These are phyloP conservation scores for Aspergillus proliferans DNA, from an alignment of 2,329 filamentous ascomycete species.

Conservation along the genomic window DNA sequence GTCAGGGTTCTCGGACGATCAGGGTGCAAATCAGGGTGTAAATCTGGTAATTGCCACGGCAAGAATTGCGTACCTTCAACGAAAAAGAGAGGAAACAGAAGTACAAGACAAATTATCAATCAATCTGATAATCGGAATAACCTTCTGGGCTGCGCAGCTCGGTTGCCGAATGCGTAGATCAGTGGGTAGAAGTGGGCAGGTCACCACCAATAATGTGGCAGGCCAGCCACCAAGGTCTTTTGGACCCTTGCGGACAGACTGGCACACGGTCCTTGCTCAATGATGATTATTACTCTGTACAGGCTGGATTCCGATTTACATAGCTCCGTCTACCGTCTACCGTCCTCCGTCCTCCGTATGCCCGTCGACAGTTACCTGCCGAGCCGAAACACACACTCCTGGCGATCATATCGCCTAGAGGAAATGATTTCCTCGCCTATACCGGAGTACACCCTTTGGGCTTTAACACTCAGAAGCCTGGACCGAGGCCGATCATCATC, in stretches of 20 bases:
- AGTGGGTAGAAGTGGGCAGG: neutral
- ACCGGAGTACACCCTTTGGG: neutral
- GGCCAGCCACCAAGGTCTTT: neutral
- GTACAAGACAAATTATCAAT: neutral
- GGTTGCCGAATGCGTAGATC: neutral
- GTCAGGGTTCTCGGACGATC: slow-evolving; percentile 2
- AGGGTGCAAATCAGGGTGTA: neutral
- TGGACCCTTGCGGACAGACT: neutral
- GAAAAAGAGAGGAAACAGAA: neutral
- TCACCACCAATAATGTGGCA: neutral
- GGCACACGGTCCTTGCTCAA: neutral
- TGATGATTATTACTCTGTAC: neutral
- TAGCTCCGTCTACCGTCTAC: neutral
- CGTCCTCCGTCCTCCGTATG: neutral
- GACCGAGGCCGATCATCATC: neutral
- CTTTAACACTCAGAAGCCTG: neutral
- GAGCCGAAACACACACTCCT: slow-evolving; percentile 1
- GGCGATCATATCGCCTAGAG: slow-evolving; percentile 1
- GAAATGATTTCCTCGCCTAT: slow-evolving; percentile 4
- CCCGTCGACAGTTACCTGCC: neutral
- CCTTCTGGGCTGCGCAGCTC: neutral
- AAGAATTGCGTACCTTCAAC: neutral
- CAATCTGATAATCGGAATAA: neutral
- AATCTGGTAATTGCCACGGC: neutral
- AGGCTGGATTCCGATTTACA: neutral